Conservation (phyloP, 352 stramenopile species). For the Globisporangium iwayamae region DNA sequence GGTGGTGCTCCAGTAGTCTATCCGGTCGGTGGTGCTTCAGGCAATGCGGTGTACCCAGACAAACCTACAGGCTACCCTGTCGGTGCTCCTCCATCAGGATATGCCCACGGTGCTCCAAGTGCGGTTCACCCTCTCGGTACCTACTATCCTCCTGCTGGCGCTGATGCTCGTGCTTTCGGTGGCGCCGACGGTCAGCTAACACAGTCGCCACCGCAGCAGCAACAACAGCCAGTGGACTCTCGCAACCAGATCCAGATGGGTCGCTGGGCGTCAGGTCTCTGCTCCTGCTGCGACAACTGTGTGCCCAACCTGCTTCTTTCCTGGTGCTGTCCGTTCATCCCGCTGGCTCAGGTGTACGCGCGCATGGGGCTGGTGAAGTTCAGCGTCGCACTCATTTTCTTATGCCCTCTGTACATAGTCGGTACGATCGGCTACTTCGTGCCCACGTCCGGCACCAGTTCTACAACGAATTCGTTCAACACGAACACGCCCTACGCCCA, state of each 20-base stretch:
- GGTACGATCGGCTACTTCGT: not conserved
- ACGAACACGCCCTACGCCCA: no score
- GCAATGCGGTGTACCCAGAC: not conserved
- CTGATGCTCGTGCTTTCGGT: not conserved
- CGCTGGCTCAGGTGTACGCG: conserved; percentile 24
- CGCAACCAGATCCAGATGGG: conserved; percentile 9
- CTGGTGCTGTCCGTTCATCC: conserved; percentile 24
- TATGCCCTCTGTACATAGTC: conserved; percentile 8
- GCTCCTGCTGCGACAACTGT: conserved; percentile 23
- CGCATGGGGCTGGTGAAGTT: conserved; percentile 14
- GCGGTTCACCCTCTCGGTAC: not conserved
- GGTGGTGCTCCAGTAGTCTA: not conserved
- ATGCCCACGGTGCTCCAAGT: not conserved
- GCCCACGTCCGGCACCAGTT: no score
- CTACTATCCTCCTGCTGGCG: not conserved
- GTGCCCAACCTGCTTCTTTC: conserved; percentile 27
- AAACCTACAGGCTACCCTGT: not conserved
- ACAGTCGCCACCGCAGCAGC: not conserved
- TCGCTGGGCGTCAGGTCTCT: conserved; percentile 21
- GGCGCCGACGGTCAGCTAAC: not conserved
- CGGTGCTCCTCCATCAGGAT: not conserved
- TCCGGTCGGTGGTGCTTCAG: not conserved
- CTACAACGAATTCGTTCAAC: no score
- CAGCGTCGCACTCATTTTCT: conserved; percentile 4
- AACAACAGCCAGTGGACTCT: not conserved